Percentiles rank a stretch among this genome's conserved stretches.
These are phyloP conservation scores for Grigorovia transvaalensis DNA, from an alignment of 805 yeast species.

Conservation along the genomic window DNA sequence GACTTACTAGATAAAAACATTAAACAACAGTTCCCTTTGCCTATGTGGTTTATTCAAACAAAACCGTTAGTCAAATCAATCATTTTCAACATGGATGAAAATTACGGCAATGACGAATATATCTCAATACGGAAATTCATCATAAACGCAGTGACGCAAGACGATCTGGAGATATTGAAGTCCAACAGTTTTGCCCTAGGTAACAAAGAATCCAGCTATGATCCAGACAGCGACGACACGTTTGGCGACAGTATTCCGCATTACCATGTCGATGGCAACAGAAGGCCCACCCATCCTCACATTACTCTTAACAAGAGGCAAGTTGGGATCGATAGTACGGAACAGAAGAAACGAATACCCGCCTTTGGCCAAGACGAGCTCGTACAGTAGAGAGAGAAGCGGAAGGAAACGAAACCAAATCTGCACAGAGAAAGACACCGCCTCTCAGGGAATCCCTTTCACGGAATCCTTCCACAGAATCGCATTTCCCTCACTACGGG, in stretches of 20 bases:
- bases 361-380: constrained; percentile 26
- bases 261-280: not conserved
- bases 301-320: not conserved
- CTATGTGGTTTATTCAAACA: constrained; percentile 23
- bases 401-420: not conserved
- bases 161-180: constrained; percentile 24
- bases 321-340: not conserved
- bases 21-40: constrained; percentile 25
- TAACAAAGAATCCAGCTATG: constrained; percentile 1
- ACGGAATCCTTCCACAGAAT: not conserved
- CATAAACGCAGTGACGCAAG: constrained; percentile 34
- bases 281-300: not conserved
- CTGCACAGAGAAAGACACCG: not conserved
- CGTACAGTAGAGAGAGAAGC: constrained; percentile 3
- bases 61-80: constrained; percentile 27
- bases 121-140: constrained; percentile 31
- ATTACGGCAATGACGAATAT: constrained; percentile 30
- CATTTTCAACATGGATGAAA: constrained; percentile 24
- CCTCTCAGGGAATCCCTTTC: not conserved
- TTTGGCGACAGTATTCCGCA: not conserved
- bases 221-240: constrained; percentile 15
- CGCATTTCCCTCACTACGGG: not conserved
- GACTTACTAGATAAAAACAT: constrained; percentile 14
- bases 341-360: constrained; percentile 7
- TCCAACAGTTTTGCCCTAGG: constrained; percentile 10